phyloP scores from a whole-genome alignment of 2,329 filamentous ascomycete species.

The Coniochaeta sp. region DNA sequence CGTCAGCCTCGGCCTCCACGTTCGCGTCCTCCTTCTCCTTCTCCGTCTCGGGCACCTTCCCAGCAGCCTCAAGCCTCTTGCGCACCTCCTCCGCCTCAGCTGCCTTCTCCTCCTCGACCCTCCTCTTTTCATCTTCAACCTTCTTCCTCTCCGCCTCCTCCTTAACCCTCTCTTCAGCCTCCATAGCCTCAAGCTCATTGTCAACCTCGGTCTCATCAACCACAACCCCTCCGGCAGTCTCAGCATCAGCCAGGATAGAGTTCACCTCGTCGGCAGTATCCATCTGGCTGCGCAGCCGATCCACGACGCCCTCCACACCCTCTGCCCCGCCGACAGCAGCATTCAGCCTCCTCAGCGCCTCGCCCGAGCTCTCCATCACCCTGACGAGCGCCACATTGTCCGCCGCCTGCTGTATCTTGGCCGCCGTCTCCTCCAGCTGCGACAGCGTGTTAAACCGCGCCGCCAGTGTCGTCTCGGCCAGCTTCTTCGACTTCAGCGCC shows the following conservation, averaged over 20 bases:
- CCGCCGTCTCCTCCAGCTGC: slow-evolving; percentile 77
- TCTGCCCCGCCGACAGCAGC: slow-evolving; percentile 70
- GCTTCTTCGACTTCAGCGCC: slow-evolving; percentile 75
- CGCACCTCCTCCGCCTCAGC: slow-evolving; percentile 39
- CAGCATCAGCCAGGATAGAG: slow-evolving; percentile 62
- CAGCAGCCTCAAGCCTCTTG: slow-evolving; percentile 42
- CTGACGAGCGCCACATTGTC: slow-evolving; percentile 78
- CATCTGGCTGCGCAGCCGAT: slow-evolving; percentile 73
- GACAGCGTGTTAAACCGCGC: slow-evolving; percentile 65
- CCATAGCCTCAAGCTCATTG: slow-evolving; percentile 75
- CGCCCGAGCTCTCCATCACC: slow-evolving; percentile 73
- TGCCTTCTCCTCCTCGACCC: slow-evolving; percentile 20
- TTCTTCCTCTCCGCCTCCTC: slow-evolving; percentile 46
- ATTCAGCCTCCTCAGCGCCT: slow-evolving; percentile 67
- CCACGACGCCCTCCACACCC: slow-evolving; percentile 68
- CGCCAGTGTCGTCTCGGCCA: slow-evolving; percentile 66
- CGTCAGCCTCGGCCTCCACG: not conserved
- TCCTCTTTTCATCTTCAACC: slow-evolving; percentile 38
- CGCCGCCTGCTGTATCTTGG: slow-evolving; percentile 77
- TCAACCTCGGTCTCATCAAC: slow-evolving; percentile 82
- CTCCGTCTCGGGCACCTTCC: slow-evolving; percentile 24
- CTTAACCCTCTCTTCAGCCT: slow-evolving; percentile 49
- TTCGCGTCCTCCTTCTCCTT: slow-evolving; percentile 24
- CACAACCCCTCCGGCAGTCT: slow-evolving; percentile 18
- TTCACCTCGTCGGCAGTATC: slow-evolving; percentile 75